Conservation (phyloP, 1,139 yeast species). For the Kluyveromyces sp. region DNA sequence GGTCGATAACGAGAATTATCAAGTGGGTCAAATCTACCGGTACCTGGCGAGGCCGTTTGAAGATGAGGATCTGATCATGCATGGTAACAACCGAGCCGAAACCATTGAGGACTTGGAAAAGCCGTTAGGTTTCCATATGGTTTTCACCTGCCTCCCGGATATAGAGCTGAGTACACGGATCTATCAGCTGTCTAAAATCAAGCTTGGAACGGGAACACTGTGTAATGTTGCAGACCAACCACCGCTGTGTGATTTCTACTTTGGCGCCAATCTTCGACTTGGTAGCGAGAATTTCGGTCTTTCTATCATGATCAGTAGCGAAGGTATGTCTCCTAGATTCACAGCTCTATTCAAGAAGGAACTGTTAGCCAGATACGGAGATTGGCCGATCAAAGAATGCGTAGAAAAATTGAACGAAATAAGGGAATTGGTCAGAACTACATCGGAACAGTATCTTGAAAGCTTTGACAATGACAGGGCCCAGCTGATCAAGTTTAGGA, state of each 20-base stretch:
- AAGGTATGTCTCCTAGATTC: constrained; percentile 31
- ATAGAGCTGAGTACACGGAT: constrained; percentile 20
- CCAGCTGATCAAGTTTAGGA: constrained; percentile 23
- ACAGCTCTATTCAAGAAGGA: constrained; percentile 28
- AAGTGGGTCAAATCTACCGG: constrained; percentile 15
- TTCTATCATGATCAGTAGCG: constrained; percentile 30
- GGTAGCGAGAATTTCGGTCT: constrained; percentile 16
- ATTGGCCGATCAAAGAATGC: constrained; percentile 21
- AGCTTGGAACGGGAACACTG: constrained; percentile 25
- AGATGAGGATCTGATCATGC: constrained; percentile 15
- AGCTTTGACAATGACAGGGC: constrained; percentile 11
- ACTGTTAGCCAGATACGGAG: constrained; percentile 16
- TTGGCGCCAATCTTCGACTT: constrained; percentile 29
- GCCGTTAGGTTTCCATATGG: constrained; percentile 20
- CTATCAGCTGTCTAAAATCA: constrained; percentile 19
- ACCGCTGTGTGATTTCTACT: constrained; percentile 31
- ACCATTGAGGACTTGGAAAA: constrained; percentile 3
- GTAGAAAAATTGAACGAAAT: constrained; percentile 23
- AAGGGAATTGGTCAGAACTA: constrained; percentile 19
- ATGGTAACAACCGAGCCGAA: constrained; percentile 11
- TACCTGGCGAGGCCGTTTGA: constrained; percentile 15
- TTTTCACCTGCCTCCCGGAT: constrained; percentile 29
- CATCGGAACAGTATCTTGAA: constrained; percentile 5
- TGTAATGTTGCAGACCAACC: constrained; percentile 33
- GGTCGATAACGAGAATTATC: constrained; percentile 6